Evolutionary conservation across 805 yeast species (phyloP), one percentile per base, ranked within the genome.

Genomic region (Wickerhamiella parazyma): DNA sequence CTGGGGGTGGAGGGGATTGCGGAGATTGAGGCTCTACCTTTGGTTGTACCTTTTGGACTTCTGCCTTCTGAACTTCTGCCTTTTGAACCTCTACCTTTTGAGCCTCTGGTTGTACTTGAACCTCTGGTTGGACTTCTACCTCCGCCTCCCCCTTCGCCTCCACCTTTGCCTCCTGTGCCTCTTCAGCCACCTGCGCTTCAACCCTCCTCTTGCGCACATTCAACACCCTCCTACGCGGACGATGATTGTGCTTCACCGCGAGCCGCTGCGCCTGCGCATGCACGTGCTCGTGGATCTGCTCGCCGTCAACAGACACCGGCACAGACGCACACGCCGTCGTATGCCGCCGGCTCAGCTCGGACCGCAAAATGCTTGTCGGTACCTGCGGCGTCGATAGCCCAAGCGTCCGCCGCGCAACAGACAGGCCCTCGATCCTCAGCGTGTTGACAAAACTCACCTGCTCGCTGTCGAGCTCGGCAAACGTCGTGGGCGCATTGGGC

Each of bases 391-490:
- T 70, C 20, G 72, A 68, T 38, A 89, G 60, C n/a, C 82, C 75
- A 48, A 89, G 67, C 0, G 96, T 83, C 51, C 82, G 85, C 49
- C 95, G 72, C 1, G 89, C 76, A 12, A 79, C 74, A 38, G 76
- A 72, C 46, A 89, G 64, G 4, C 82, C 71, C 0, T 81, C 71
- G 11, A 87, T 67, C 54, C 80, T 70, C 56, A 76, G 66, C 69
- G 78, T 71, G 50, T 76, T 78, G 8, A 78, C 78, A 2, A 83
- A 75, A 3, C 81, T 71, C 14, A 79, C 66, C n/a, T 78, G 76
- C 39, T 69, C 62, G 41, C 73, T 72, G 49, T 75, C 76, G 19
- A 78, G 62, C 28, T 69, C 74, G 44, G 65, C 69, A 20, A 76
- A 62, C 33, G 68, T 60, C 17, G 68, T 63, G 43, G 67, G 69